A percentile compares a stretch with the other conserved stretches of the same genome.
Evolutionary conservation across 192 early-diverging fungal species (phyloP).

Genomic region (Rhizophlyctis rosea): DNA sequence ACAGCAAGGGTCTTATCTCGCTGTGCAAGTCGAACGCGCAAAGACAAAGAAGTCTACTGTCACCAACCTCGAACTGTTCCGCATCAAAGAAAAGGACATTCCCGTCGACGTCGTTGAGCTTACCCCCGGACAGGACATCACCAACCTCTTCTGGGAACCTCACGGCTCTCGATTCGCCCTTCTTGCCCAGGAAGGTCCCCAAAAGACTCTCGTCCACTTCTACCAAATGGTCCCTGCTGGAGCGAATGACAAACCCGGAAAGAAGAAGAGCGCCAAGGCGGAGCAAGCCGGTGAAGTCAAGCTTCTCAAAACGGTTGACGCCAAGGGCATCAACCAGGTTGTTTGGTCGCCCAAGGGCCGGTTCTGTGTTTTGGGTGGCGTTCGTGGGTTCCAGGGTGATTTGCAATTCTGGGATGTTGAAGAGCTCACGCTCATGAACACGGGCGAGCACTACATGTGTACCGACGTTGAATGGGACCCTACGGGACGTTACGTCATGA

Average conservation of each 20-base stretch:
- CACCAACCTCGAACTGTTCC: slow-evolving; percentile 95
- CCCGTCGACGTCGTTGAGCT: slow-evolving; percentile 97
- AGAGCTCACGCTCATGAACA: slow-evolving; percentile 56
- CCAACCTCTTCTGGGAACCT: slow-evolving; percentile 96
- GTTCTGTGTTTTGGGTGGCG: slow-evolving; percentile 81
- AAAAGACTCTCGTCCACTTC: slow-evolving; percentile 63
- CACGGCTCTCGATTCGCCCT: slow-evolving; percentile 85
- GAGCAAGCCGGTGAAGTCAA: slow-evolving; percentile 59
- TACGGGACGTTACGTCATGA: slow-evolving; percentile 90
- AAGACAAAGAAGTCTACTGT: slow-evolving; percentile 88
- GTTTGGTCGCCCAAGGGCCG: slow-evolving; percentile 97
- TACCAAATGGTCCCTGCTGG: slow-evolving; percentile 63
- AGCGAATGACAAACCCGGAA: slow-evolving; percentile 24
- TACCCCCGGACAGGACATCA: slow-evolving; percentile 62
- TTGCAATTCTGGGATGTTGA: slow-evolving; percentile 94
- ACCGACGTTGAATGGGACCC: slow-evolving; percentile 99
- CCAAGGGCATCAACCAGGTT: slow-evolving; percentile 78
- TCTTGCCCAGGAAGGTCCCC: slow-evolving; percentile 73
- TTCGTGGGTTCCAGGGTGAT: slow-evolving; percentile 70
- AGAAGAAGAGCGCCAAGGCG: slow-evolving; percentile 19
- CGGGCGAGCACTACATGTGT: slow-evolving; percentile 89
- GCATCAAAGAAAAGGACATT: slow-evolving; percentile 82
- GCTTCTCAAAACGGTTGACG: slow-evolving; percentile 78
- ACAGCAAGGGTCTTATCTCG: slow-evolving; percentile 80
- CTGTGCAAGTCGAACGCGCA: slow-evolving; percentile 89